Percentiles rank a stretch among this genome's conserved stretches.
Conservation (phyloP, 140 eudicot genomes). For the Oenanthe javanica region DNA sequence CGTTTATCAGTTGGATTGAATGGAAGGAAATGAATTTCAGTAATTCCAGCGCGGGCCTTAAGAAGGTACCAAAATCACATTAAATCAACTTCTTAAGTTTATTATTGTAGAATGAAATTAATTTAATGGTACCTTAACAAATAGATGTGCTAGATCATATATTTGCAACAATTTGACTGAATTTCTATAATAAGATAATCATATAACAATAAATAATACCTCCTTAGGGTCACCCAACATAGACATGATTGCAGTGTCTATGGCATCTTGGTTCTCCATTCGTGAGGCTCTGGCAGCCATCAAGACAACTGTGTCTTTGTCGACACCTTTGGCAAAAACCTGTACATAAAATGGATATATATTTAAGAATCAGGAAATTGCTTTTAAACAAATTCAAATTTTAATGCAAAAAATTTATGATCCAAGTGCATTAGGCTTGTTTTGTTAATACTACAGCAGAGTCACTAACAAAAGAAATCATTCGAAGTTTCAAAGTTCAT, state of each 20-base stretch:
- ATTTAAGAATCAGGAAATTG: not conserved
- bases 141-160: not conserved
- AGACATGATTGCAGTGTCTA: constrained; percentile 78
- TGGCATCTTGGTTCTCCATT: constrained; percentile 89
- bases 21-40: constrained; percentile 85
- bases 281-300: constrained; percentile 98
- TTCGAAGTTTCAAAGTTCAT: not conserved
- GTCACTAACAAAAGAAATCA: not conserved
- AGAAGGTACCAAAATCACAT: not conserved
- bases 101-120: not conserved
- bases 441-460: not conserved
- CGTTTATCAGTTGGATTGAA: constrained; percentile 94
- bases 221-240: constrained; percentile 91
- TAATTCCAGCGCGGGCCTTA: constrained; percentile 88
- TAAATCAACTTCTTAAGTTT: not conserved
- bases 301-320: constrained; percentile 72
- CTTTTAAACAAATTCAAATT: not conserved
- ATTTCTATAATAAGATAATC: not conserved
- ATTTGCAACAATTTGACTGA: not conserved
- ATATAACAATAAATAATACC: constrained; percentile 32
- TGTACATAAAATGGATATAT: constrained; percentile 14
- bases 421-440: not conserved
- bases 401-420: not conserved
- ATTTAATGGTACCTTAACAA: not conserved
- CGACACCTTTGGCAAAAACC: constrained; percentile 80